Evolutionary conservation across 2,329 filamentous ascomycete species (phyloP), one percentile per base, ranked within the genome.

Genomic region (Fonsecaea multimorphosa): DNA sequence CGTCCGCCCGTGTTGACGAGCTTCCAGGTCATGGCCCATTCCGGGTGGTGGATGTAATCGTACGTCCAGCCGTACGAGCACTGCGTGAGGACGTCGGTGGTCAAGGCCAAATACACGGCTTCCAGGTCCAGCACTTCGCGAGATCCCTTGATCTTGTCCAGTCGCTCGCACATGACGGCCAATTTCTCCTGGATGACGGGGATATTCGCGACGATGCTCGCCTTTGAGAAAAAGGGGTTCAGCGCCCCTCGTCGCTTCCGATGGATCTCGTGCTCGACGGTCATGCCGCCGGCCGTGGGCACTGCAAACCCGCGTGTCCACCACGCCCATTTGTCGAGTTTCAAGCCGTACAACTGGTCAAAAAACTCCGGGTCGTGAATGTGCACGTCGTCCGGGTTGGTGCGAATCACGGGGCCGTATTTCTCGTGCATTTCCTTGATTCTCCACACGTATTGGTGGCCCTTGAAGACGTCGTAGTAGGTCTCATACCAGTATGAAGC

Each of bases 221-320:
- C 72, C 38, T 74, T 76, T 1, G 81, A 81, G 68, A 83, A 84
- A 72, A 81, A 83, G 0, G 74, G 75, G 61, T 76, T 80, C 55
- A 84, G 65, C 1, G 78, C 73, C 3, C 67, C 74, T 14, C 81
- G 78, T 2, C 81, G 78, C 19, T 75, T 71, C 1, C 79, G 77
- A 66, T 83, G 82, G 6, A 76, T 71, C 24, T 79, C 74, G 63
- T 80, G 77, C 7, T 74, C 69, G n/a, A 78, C 72, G 0, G 79
- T 82, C 4, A 65, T 65, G 12, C 63, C 63, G 7, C 62, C 63
- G 16, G 66, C 62, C 12, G 63, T 63, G 14, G 66, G 66, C 36
- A 68, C 61, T 11, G 59, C 65, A 27, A 68, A 66, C 4, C 60
- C 58, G 7, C 62, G 55, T 27, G 61, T 67, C 65, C 65, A 63